A percentile compares a stretch with the other conserved stretches of the same genome.
These are phyloP conservation scores for Rhizopus delemar DNA, from an alignment of 371 early-diverging fungal species.

Conservation along the genomic window DNA sequence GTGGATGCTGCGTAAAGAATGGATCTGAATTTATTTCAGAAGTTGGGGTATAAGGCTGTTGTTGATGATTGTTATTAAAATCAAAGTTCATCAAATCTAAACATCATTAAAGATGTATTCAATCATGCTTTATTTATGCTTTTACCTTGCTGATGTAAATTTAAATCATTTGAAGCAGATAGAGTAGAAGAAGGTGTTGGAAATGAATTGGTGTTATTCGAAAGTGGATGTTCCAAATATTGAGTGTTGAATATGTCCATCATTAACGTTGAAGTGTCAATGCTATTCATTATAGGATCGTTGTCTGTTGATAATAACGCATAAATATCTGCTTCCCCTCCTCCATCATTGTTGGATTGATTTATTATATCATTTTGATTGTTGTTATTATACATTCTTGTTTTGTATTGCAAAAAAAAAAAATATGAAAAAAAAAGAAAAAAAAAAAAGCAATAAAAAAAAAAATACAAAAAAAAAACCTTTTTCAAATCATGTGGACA, in stretches of 20 bases:
- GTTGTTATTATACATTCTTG: not conserved
- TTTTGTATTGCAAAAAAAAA: not conserved
- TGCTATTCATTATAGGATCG: conserved; percentile 15
- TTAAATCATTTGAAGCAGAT: conserved; percentile 9
- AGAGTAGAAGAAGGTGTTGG: conserved; percentile 5
- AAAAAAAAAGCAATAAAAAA: conserved; percentile 11
- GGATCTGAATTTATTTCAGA: too few relatives aligned
- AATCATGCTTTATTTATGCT: not conserved
- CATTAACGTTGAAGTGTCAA: conserved; percentile 22
- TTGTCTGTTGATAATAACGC: conserved; percentile 20
- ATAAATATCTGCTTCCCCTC: conserved; percentile 1
- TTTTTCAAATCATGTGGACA: conserved; percentile 1
- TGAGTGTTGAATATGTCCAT: conserved; percentile 19
- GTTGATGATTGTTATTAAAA: not conserved
- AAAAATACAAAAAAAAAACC: not conserved
- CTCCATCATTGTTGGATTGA: too few relatives aligned
- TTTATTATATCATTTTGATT: not conserved
- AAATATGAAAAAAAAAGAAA: conserved; percentile 5
- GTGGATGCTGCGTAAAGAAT: not conserved
- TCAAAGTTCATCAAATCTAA: conserved; percentile 9
- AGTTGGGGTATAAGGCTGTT: conserved; percentile 5
- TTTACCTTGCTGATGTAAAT: conserved; percentile 17
- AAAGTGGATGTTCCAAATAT: conserved; percentile 4
- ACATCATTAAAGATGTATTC: not conserved
- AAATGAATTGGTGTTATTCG: not conserved